phyloP scores from a whole-genome alignment of 768 basidiomycete genomes.

The Boletus sp. region DNA sequence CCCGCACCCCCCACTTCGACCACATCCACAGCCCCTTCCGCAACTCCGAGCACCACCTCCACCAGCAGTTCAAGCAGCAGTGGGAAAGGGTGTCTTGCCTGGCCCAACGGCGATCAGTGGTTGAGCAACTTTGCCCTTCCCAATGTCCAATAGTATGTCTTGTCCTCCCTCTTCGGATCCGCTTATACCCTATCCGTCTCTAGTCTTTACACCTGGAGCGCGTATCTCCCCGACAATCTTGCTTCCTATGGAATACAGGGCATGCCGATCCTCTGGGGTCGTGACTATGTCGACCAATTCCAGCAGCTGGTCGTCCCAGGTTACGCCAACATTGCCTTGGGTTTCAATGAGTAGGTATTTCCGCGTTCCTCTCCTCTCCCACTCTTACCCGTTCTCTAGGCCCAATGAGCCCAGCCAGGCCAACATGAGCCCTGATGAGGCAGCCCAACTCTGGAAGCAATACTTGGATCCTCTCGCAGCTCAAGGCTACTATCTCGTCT shows the following conservation, averaged over 20 bases:
- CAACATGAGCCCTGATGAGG: constrained; percentile 51
- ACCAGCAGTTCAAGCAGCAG: not conserved
- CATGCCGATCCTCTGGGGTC: constrained; percentile 71
- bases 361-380: not conserved
- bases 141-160: constrained; percentile 42
- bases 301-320: constrained; percentile 41
- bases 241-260: constrained; percentile 40
- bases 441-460: constrained; percentile 52
- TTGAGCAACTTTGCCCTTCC: constrained; percentile 37
- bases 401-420: constrained; percentile 65
- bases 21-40: not conserved
- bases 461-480: constrained; percentile 56
- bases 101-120: no score
- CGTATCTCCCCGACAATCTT: constrained; percentile 35
- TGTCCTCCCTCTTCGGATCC: not conserved
- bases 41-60: constrained; percentile 1
- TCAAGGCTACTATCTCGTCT: constrained; percentile 55
- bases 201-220: constrained; percentile 66
- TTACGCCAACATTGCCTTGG: constrained; percentile 50
- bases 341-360: constrained; percentile 68
- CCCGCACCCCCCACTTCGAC: constrained; percentile 1
- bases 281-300: constrained; percentile 44
- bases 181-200: not conserved
- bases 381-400: constrained; percentile 36
- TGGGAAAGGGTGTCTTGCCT: constrained; percentile 52